Evolutionary conservation across 345 rosid genomes (phyloP).

Genomic region (Ricinus communis): DNA sequence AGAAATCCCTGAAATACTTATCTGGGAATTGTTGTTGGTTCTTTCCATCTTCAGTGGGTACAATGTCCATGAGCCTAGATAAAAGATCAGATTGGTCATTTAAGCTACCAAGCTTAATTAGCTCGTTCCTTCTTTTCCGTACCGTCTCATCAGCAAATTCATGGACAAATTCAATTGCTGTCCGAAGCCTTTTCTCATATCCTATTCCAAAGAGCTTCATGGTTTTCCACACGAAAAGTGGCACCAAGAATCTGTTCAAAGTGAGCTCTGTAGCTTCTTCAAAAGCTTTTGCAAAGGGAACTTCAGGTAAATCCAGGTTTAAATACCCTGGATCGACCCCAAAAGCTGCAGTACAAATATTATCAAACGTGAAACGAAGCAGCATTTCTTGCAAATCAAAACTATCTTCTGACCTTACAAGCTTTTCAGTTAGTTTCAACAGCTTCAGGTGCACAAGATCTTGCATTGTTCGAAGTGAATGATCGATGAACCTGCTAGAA

Average conservation of each 20-base stretch:
- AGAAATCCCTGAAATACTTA: conserved; percentile 59
- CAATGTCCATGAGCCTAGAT: conserved; percentile 54
- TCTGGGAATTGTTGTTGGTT: conserved; percentile 24
- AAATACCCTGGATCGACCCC: conserved; percentile 77
- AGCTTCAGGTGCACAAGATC: conserved; percentile 59
- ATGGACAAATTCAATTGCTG: conserved; percentile 59
- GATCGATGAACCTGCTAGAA: conserved; percentile 48
- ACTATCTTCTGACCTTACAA: conserved; percentile 32
- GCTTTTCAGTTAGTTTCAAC: conserved; percentile 42
- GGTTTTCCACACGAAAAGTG: conserved; percentile 67
- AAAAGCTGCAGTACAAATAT: conserved; percentile 59
- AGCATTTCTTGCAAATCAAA: conserved; percentile 79
- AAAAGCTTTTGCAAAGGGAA: conserved; percentile 75
- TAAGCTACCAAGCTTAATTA: background rate
- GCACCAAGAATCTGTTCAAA: conserved; percentile 58
- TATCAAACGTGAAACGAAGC: conserved; percentile 73
- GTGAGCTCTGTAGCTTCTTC: conserved; percentile 77
- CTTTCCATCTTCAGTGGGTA: conserved; percentile 25
- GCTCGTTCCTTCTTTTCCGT: conserved; percentile 28
- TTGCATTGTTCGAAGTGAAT: conserved; percentile 46
- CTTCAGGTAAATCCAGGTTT: conserved; percentile 49
- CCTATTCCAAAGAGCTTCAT: conserved; percentile 59
- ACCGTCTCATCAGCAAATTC: conserved; percentile 45
- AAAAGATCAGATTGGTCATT: conserved; percentile 53
- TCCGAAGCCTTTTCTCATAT: conserved; percentile 52